Evolutionary conservation across 768 basidiomycete species (phyloP).

Genomic region (Mycena epipterygia): DNA sequence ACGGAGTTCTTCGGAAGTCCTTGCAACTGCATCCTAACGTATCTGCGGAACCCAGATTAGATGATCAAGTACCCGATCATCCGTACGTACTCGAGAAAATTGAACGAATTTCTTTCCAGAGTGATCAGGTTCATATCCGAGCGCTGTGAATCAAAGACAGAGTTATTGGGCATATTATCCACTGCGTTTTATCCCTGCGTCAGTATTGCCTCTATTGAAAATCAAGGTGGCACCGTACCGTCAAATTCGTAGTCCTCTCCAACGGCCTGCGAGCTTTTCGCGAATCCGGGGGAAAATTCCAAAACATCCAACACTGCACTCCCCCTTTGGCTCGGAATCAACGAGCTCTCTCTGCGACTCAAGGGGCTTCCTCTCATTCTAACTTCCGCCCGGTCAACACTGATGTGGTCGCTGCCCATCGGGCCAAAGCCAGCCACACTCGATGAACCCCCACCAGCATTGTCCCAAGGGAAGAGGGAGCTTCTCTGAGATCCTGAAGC

Average conservation of each 20-base stretch:
- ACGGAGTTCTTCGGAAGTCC: slow-evolving; percentile 65
- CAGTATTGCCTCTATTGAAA: not conserved
- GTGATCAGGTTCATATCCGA: slow-evolving; percentile 69
- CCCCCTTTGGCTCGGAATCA: slow-evolving; percentile 62
- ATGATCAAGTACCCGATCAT: not conserved
- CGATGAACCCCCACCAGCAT: slow-evolving; percentile 77
- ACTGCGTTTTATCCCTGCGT: slow-evolving; percentile 37
- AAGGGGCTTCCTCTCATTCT: slow-evolving; percentile 66
- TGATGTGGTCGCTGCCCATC: slow-evolving; percentile 59
- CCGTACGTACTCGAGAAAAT: slow-evolving; percentile 80
- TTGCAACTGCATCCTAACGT: slow-evolving; percentile 81
- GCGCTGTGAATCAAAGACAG: slow-evolving; percentile 61
- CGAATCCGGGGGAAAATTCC: slow-evolving; percentile 64
- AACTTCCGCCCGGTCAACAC: slow-evolving; percentile 66
- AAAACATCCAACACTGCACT: slow-evolving; percentile 55
- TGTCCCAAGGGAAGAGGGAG: slow-evolving; percentile 87
- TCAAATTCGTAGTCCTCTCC: slow-evolving; percentile 79
- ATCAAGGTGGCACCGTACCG: slow-evolving; percentile 57
- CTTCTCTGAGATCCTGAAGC: slow-evolving; percentile 72
- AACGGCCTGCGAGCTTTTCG: slow-evolving; percentile 56
- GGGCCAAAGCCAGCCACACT: slow-evolving; percentile 58
- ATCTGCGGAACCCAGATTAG: slow-evolving; percentile 57
- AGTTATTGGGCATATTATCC: slow-evolving; percentile 42
- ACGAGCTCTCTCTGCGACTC: slow-evolving; percentile 71
- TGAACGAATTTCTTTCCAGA: slow-evolving; percentile 82